Conservation (phyloP, 2,329 filamentous ascomycete species). For the Diplodia sapinea region DNA sequence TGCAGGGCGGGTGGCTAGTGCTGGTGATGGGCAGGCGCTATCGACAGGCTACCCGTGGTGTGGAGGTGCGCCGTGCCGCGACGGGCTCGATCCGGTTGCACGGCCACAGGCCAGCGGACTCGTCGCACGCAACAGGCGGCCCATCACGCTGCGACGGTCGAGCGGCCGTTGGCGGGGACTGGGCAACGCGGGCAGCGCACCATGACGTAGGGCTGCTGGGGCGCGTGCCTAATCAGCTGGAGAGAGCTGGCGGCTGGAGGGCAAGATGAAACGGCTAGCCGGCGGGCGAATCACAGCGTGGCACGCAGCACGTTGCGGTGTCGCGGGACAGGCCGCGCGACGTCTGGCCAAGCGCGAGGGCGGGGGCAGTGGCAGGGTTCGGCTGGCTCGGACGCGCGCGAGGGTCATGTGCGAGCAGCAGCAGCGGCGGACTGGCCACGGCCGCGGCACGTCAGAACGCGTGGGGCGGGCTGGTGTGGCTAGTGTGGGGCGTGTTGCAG, state of each 20-base stretch:
- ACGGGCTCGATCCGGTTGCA: constrained; percentile 18
- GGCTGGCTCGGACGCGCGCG: constrained; percentile 26
- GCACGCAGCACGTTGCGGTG: constrained; percentile 21
- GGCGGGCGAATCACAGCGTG: constrained; percentile 14
- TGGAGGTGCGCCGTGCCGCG: constrained; percentile 8
- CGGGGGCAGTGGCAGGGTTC: constrained; percentile 14
- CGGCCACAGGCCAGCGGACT: constrained; percentile 13
- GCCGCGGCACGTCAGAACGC: constrained; percentile 6
- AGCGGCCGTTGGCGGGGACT: constrained; percentile 14
- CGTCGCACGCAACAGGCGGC: background rate
- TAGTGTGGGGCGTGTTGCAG: constrained; percentile 19
- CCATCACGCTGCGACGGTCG: background rate
- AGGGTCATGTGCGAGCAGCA: constrained; percentile 17
- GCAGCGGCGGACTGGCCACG: background rate
- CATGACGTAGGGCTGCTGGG: constrained; percentile 22
- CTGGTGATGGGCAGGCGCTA: constrained; percentile 9
- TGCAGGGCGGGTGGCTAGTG: constrained; percentile 3
- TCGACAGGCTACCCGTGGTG: constrained; percentile 22
- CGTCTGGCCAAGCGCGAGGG: constrained; percentile 3
- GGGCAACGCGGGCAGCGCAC: background rate
- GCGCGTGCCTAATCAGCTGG: constrained; percentile 21
- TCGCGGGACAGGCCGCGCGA: constrained; percentile 19
- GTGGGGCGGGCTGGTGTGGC: constrained; percentile 23
- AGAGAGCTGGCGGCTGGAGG: background rate
- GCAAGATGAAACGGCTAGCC: constrained; percentile 24